Conservation (phyloP, 768 basidiomycete species). For the Zangia roseola region DNA sequence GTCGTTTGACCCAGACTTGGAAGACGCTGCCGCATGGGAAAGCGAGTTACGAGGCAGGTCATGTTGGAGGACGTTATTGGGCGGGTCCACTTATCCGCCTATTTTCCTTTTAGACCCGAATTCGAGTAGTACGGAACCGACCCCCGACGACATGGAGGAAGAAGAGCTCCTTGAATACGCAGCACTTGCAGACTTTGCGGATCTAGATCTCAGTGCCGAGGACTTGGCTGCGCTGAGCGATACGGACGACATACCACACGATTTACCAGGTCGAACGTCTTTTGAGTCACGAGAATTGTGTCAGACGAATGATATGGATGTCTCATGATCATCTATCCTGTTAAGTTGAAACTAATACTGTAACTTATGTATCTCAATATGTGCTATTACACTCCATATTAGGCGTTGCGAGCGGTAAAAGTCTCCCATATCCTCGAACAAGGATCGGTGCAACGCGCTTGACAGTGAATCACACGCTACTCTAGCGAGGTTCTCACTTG, state of each 20-base stretch:
- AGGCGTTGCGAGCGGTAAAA: too few species aligned
- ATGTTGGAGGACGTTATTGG: not conserved
- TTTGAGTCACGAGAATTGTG: not conserved
- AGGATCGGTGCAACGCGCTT: too few species aligned
- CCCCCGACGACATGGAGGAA: constrained; percentile 50
- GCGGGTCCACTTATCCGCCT: constrained; percentile 2
- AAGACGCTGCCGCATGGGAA: constrained; percentile 65
- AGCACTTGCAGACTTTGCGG: constrained; percentile 46
- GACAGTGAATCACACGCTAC: too few species aligned
- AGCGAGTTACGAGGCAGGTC: constrained; percentile 45
- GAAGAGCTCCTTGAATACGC: constrained; percentile 62
- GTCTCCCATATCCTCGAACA: too few species aligned
- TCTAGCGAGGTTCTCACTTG: too few species aligned
- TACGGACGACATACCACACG: constrained; percentile 13
- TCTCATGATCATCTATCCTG: constrained; percentile 15
- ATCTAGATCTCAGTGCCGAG: constrained; percentile 31
- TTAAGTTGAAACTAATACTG: not conserved
- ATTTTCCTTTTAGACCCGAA: constrained; percentile 1
- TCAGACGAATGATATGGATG: constrained; percentile 26
- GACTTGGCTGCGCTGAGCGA: constrained; percentile 21
- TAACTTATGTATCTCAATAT: constrained; percentile 7
- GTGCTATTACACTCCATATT: not conserved
- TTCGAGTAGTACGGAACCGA: constrained; percentile 20
- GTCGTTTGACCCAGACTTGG: constrained; percentile 72
- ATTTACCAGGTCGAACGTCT: not conserved